A percentile compares a stretch with the other conserved stretches of the same genome.
Conservation (phyloP, 2,329 filamentous ascomycete genomes). For the Stagonosporopsis rhizophila region DNA sequence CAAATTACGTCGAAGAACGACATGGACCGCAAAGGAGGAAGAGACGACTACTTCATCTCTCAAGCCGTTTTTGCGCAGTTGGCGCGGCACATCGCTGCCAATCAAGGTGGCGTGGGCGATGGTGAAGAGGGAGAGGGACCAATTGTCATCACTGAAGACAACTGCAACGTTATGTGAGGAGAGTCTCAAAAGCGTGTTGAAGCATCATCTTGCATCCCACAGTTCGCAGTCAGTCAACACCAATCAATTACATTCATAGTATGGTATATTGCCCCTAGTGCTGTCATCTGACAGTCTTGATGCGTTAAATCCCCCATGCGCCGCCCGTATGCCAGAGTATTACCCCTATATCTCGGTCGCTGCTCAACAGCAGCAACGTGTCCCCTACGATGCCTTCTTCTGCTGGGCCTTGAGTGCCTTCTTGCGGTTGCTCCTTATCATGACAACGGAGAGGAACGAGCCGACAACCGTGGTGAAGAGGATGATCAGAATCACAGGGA, state of each 20-base stretch:
- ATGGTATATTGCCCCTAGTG: conserved; percentile 11
- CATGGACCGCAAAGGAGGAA: conserved; percentile 63
- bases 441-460: conserved; percentile 93
- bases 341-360: conserved; percentile 5
- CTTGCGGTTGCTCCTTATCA: conserved; percentile 99
- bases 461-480: conserved; percentile 92
- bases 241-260: conserved; percentile 10
- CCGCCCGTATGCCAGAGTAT: conserved; percentile 19
- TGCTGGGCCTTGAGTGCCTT: conserved; percentile 93
- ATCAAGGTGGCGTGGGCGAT: conserved; percentile 22
- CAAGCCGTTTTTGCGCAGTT: conserved; percentile 48
- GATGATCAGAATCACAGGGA: conserved; percentile 94
- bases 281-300: background rate
- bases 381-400: conserved; percentile 73
- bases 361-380: conserved; percentile 11
- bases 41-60: conserved; percentile 65
- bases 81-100: conserved; percentile 42
- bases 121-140: conserved; percentile 34
- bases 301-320: conserved; percentile 1
- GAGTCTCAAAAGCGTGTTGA: background rate
- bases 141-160: conserved; percentile 42
- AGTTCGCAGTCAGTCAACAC: background rate
- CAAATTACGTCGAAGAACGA: conserved; percentile 70
- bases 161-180: conserved; percentile 39
- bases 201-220: background rate